These are phyloP conservation scores for Coccomyxa sp. DNA, from an alignment of 139 green algal species.

Conservation along the genomic window DNA sequence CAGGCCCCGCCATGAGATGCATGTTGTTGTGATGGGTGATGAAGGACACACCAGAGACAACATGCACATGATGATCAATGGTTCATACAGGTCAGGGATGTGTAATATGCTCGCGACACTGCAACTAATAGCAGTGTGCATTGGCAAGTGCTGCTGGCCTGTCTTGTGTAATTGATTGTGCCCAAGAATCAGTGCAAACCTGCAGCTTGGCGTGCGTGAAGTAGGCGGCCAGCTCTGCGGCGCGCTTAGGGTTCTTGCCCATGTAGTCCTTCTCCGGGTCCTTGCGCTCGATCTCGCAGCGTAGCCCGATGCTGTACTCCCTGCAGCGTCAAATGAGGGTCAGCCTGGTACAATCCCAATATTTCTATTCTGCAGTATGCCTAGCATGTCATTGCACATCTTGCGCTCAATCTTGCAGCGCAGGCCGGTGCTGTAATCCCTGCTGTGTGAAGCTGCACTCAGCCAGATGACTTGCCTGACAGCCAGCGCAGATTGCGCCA, in stretches of 20 bases:
- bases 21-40: no score
- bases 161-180: not conserved
- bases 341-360: no score
- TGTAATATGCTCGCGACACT: no score
- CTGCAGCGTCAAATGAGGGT: conserved; percentile 35
- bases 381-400: conserved; percentile 51
- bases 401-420: conserved; percentile 90
- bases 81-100: no score
- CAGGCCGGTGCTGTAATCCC: conserved; percentile 92
- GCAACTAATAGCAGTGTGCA: no score
- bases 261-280: conserved; percentile 56
- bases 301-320: conserved; percentile 92
- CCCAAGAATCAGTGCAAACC: not conserved
- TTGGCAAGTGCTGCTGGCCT: no score
- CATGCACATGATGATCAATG: no score
- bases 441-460: conserved; percentile 23
- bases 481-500: no score
- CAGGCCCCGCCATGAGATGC: no score
- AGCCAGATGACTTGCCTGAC: no score
- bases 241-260: conserved; percentile 33
- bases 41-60: no score
- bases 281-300: conserved; percentile 90
- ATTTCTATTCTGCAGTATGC: no score
- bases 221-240: conserved; percentile 95
- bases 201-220: conserved; percentile 94